These are phyloP conservation scores for Aspergillus eucalypticola DNA, from an alignment of 2,329 filamentous ascomycete genomes.

Conservation along the genomic window DNA sequence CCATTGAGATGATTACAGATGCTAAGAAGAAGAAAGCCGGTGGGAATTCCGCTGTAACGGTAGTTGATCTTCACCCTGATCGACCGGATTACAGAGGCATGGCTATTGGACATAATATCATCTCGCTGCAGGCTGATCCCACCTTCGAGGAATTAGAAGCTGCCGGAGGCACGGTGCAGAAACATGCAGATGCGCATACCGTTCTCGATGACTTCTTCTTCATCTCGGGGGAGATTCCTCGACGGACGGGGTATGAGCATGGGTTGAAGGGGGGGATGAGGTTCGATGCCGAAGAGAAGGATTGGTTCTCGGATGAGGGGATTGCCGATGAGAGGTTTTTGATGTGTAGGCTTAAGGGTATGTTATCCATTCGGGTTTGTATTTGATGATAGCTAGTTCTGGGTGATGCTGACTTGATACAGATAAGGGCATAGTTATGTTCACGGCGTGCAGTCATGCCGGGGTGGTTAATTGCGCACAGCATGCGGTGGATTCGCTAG, in stretches of 20 bases:
- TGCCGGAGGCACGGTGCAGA: slow-evolving; percentile 45
- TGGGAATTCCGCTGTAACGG: slow-evolving; percentile 26
- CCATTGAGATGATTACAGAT: slow-evolving; percentile 51
- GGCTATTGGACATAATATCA: slow-evolving; percentile 39
- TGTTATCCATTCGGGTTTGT: too few relatives aligned
- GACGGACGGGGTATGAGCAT: slow-evolving; percentile 52
- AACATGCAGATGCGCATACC: slow-evolving; percentile 44
- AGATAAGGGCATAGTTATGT: slow-evolving; percentile 48
- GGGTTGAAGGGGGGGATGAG: slow-evolving; percentile 50
- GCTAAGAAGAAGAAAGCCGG: slow-evolving; percentile 34
- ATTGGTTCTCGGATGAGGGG: slow-evolving; percentile 52
- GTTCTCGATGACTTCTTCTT: slow-evolving; percentile 55
- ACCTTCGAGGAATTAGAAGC: slow-evolving; percentile 50
- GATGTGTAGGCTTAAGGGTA: slow-evolving; percentile 55
- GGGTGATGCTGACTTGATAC: too few relatives aligned
- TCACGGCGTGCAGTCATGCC: slow-evolving; percentile 59
- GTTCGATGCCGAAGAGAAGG: slow-evolving; percentile 40
- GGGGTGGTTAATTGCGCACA: slow-evolving; percentile 55
- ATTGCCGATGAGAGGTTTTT: slow-evolving; percentile 57
- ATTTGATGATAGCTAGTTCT: too few relatives aligned
- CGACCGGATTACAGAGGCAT: slow-evolving; percentile 55
- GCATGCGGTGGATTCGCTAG: slow-evolving; percentile 47
- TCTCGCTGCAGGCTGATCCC: slow-evolving; percentile 57
- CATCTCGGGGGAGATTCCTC: slow-evolving; percentile 56
- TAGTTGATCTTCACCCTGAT: slow-evolving; percentile 55